phyloP scores from a whole-genome alignment of 495 filamentous ascomycete genomes.

The Thozetella sp. region DNA sequence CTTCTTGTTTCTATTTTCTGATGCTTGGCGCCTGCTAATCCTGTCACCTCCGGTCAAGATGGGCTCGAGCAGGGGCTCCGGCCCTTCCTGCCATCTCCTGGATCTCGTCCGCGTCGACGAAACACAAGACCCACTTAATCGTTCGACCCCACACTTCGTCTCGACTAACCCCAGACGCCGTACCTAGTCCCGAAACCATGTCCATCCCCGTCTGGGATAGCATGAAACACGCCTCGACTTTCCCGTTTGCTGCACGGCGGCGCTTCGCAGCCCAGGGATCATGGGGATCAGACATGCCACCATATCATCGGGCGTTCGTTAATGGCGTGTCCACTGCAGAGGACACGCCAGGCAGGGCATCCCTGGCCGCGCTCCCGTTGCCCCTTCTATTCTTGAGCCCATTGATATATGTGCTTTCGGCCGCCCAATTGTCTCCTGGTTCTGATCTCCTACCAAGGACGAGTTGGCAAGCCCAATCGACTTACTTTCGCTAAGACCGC shows the following conservation, averaged over 20 bases:
- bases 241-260: neutral
- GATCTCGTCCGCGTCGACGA: no score
- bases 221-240: conserved; percentile 3
- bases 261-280: neutral
- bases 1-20: no score
- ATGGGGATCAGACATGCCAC: no score
- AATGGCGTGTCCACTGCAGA: neutral
- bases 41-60: no score
- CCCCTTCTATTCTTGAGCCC: neutral
- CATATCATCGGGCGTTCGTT: neutral
- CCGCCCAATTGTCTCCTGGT: neutral
- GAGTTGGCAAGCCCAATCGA: neutral
- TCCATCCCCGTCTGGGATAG: neutral
- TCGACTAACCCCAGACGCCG: neutral
- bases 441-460: neutral
- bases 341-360: neutral
- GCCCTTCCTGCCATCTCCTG: no score
- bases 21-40: no score
- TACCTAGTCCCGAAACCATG: no score
- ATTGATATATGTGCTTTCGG: neutral
- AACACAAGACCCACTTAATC: no score
- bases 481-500: neutral
- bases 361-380: neutral
- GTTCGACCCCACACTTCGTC: neutral
- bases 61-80: no score